These are phyloP conservation scores for Thalassiosira exigua DNA, from an alignment of 352 stramenopile species.

Conservation along the genomic window DNA sequence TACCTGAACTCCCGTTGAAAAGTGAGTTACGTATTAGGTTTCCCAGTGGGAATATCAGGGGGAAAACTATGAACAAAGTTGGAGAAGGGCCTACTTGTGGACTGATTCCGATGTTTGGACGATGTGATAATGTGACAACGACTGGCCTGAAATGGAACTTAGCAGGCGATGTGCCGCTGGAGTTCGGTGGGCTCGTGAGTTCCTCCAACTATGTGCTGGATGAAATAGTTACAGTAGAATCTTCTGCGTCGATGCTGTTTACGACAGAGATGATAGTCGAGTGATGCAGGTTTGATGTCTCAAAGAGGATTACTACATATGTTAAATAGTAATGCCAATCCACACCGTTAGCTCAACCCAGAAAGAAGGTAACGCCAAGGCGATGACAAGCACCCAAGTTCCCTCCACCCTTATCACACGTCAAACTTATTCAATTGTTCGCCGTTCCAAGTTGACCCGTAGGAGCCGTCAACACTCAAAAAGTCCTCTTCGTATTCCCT, in stretches of 20 bases:
- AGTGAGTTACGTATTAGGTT: slow-evolving; percentile 66
- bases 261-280: slow-evolving; percentile 73
- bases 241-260: slow-evolving; percentile 69
- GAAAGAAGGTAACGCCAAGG: not conserved
- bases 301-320: too few species aligned
- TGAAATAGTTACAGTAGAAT: slow-evolving; percentile 55
- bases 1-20: slow-evolving; percentile 78
- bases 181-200: slow-evolving; percentile 78
- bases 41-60: slow-evolving; percentile 19
- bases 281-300: slow-evolving; percentile 12
- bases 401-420: not conserved
- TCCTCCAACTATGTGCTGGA: slow-evolving; percentile 74
- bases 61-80: slow-evolving; percentile 25
- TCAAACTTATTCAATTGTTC: slow-evolving; percentile 27
- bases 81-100: slow-evolving; percentile 93
- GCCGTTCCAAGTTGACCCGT: slow-evolving; percentile 22
- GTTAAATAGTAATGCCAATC: too few species aligned
- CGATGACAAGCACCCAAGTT: not conserved
- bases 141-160: slow-evolving; percentile 89
- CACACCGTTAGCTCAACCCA: too few species aligned
- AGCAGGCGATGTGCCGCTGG: slow-evolving; percentile 57
- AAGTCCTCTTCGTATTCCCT: slow-evolving; percentile 38
- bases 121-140: slow-evolving; percentile 87
- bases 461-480: slow-evolving; percentile 24
- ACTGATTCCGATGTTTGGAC: slow-evolving; percentile 90